Percentiles rank a stretch among this genome's conserved stretches.
phyloP scores from a whole-genome alignment of 139 green algal genomes.

The Pedinophyceae sp. region DNA sequence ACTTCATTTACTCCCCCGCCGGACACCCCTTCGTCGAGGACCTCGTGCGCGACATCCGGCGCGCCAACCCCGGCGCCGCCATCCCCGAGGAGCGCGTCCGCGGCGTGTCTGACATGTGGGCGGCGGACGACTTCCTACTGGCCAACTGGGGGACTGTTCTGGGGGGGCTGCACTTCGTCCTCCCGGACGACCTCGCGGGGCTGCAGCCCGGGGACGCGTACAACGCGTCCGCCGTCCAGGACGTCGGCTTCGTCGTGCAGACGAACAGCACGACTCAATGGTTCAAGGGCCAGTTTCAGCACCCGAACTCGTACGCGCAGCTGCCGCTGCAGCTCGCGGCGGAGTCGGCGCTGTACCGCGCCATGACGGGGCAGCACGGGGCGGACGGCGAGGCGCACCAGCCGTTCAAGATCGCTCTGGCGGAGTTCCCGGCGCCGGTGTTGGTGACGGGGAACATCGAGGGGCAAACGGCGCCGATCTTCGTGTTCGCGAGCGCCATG shows the following conservation, averaged over 20 bases:
- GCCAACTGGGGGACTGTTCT: neutral
- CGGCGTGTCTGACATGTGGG: neutral
- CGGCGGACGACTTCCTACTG: neutral
- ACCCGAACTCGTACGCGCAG: constrained; percentile 20
- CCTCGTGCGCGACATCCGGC: neutral
- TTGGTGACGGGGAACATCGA: constrained; percentile 19
- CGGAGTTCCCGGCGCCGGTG: constrained; percentile 21
- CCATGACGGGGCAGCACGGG: neutral
- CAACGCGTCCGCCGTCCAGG: no score
- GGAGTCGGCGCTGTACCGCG: constrained; percentile 3
- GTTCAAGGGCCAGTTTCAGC: constrained; percentile 26
- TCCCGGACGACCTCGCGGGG: no score
- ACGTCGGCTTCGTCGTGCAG: constrained; percentile 8
- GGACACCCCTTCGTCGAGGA: neutral
- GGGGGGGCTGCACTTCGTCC: neutral
- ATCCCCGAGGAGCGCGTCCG: neutral
- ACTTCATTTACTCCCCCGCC: neutral
- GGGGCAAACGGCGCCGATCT: neutral
- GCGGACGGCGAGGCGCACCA: no score
- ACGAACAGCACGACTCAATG: constrained; percentile 12
- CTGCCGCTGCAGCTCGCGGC: constrained; percentile 18
- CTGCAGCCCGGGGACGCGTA: neutral
- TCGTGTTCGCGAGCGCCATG: constrained; percentile 1
- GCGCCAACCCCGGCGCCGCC: neutral
- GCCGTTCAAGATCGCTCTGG: constrained; percentile 8